Base-by-base conservation (phyloP, 2,329 filamentous ascomycete species). In the Pseudocercospora vitis region DNA sequence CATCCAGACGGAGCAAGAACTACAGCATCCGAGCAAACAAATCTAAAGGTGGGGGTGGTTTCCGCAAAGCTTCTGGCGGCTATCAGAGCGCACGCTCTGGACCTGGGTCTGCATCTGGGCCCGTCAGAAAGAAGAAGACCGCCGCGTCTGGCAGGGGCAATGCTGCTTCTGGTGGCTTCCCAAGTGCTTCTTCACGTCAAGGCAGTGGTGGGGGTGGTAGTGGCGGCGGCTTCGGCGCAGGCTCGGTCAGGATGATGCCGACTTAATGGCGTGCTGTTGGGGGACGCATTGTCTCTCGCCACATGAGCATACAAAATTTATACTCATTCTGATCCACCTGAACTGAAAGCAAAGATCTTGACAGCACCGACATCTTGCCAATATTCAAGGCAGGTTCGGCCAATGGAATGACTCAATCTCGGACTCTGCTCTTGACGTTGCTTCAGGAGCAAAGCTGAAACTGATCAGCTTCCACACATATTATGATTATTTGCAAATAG, bases 51-150 rank as follows among this genome's bases (percentile, higher is more conserved):
- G 18, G 26, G 11, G 29, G 26, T 16, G 35, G 26, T n/a, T 19
- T 26, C 3, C 46, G 51, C 16, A 49, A 39, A 5, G 24, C 14
- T 26, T 45, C 46, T 26, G 45, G 49, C 19, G 49, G 37, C 18
- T 39, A 19, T 31, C 24, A 19, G 8, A 19, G 42, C 24, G 35
- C 33, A 37, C 42, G 53, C 23, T 56, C 29, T 28, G 45, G 33
- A 18, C 45, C 26, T 16, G 42, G 42, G 7, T 45, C 53, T 37
- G 53, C 28, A 18, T 19, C 49, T 31, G 53, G 48, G 16, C 29
- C 51, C 7, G 28, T 33, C 26, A 52, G 37, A 37, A 56, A 46
- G 23, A 40, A 21, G 29, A 33, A 23, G 14, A 28, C 37, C 24
- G 19, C 11, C 24, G 19, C 11, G 26, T 28, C 42, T 31, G 7